Evolutionary conservation across 2,329 filamentous ascomycete species (phyloP), one percentile per base, ranked within the genome.

Genomic region (Botryotinia convoluta): DNA sequence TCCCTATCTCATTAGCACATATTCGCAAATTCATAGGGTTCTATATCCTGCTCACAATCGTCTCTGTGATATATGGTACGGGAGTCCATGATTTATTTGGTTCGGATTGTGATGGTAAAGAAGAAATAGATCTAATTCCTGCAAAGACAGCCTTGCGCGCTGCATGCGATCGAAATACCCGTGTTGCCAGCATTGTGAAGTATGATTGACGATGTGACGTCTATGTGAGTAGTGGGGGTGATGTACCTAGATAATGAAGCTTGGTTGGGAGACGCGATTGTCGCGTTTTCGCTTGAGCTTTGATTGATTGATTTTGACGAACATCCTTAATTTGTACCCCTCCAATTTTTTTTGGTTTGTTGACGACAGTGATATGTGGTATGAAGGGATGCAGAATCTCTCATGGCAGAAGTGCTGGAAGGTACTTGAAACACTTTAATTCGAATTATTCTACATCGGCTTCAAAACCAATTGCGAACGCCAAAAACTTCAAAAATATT

Each of bases 1-100:
- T 79, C 90, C 87, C 92, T 94, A 79, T 48, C 76, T 69, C 73
- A 81, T 79, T 73, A 81, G 77, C 72, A 75, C 35, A 69, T 7
- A 18, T 32, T 57, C 65, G 65, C 48, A 69, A 69, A 32, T 74
- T 69, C 64, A 26, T 48, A 39, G 61, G 22, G 35, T 35, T 61
- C 57, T 45, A 70, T 71, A 74, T 77, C 37, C 79, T 83, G 89
- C 82, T 77, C 83, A 87, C 86, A 77, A 87, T 83, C 72, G 86
- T 87, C 82, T 88, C 86, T 20, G 86, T 87, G 72, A 88, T 84
- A 72, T 84, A 86, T 32, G 86, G 86, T 45, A 86, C 86, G n/a
- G 86, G 86, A 35, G 79, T 81, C 79, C 79, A 81, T 37, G 79
- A 76, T 74, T 75, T 78, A 68, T 57, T 69, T 22, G 83, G 80